Evolutionary conservation across 345 rosid genomes (phyloP).

Genomic region (Combretum micranthum): DNA sequence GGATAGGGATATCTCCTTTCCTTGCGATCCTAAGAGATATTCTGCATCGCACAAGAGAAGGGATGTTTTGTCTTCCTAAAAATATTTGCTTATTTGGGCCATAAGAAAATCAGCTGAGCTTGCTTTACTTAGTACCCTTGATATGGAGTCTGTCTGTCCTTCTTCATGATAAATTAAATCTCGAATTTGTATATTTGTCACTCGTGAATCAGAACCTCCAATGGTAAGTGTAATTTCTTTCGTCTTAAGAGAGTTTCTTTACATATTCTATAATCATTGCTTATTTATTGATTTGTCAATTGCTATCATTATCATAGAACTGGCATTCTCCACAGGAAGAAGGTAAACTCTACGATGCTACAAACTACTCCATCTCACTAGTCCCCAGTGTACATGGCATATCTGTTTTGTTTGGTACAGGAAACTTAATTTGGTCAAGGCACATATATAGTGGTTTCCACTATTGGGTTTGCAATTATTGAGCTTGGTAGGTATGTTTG

Average conservation of each 20-base stretch:
- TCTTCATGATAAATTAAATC: slow-evolving; percentile 38
- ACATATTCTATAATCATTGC: not conserved
- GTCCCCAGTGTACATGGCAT: slow-evolving; percentile 32
- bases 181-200: slow-evolving; percentile 56
- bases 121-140: slow-evolving; percentile 52
- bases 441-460: slow-evolving; percentile 44
- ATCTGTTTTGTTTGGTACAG: slow-evolving; percentile 77
- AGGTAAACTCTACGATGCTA: slow-evolving; percentile 28
- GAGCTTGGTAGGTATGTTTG: slow-evolving; percentile 42
- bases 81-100: slow-evolving; percentile 76
- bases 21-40: slow-evolving; percentile 75
- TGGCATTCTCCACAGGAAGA: slow-evolving; percentile 53
- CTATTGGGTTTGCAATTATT: slow-evolving; percentile 45
- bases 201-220: slow-evolving; percentile 64
- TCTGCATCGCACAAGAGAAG: slow-evolving; percentile 58
- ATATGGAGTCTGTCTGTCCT: slow-evolving; percentile 58
- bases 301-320: not conserved
- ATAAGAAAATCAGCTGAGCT: slow-evolving; percentile 70
- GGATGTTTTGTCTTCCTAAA: slow-evolving; percentile 60
- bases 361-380: slow-evolving; percentile 25
- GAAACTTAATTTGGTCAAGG: slow-evolving; percentile 74
- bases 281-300: not conserved
- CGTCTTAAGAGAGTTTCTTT: not conserved
- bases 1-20: slow-evolving; percentile 89
- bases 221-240: slow-evolving; percentile 31